phyloP scores from a whole-genome alignment of 305 asterid genomes.

The Nicotiana rustica region DNA sequence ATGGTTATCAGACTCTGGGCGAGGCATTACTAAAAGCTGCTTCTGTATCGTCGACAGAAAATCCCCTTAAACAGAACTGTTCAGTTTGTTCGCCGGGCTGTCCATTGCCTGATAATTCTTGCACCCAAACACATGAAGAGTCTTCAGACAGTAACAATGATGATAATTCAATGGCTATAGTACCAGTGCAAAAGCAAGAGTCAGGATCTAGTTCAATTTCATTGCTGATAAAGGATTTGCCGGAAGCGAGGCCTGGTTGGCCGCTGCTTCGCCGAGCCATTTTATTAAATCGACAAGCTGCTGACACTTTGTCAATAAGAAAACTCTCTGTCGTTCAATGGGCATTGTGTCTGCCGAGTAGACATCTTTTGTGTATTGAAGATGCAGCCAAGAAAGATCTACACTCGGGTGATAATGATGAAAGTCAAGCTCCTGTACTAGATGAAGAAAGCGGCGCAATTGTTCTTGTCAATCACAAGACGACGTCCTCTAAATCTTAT shows the following conservation, averaged over 20 bases:
- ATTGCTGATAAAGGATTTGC: slow-evolving; percentile 49
- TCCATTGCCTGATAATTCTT: slow-evolving; percentile 30
- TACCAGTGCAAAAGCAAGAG: slow-evolving; percentile 59
- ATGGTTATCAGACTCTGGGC: slow-evolving; percentile 46
- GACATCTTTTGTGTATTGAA: slow-evolving; percentile 60
- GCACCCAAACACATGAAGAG: slow-evolving; percentile 35
- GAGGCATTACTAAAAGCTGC: slow-evolving; percentile 40
- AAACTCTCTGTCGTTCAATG: slow-evolving; percentile 88
- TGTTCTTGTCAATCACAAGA: slow-evolving; percentile 56
- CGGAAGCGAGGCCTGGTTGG: slow-evolving; percentile 91
- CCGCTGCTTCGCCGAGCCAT: slow-evolving; percentile 79
- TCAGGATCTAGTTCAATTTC: slow-evolving; percentile 54
- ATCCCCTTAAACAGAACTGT: slow-evolving; percentile 49
- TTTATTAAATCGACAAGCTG: slow-evolving; percentile 44
- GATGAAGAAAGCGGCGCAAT: slow-evolving; percentile 77
- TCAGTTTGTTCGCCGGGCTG: slow-evolving; percentile 57
- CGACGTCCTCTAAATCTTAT: slow-evolving; percentile 46
- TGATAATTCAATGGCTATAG: slow-evolving; percentile 62
- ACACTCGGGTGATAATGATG: slow-evolving; percentile 35
- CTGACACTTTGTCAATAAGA: slow-evolving; percentile 47
- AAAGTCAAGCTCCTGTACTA: slow-evolving; percentile 46
- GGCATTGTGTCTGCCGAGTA: slow-evolving; percentile 82
- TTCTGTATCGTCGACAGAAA: slow-evolving; percentile 33
- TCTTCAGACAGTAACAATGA: slow-evolving; percentile 39
- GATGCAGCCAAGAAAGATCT: slow-evolving; percentile 46